A percentile compares a stretch with the other conserved stretches of the same genome.
phyloP scores from a whole-genome alignment of 768 basidiomycete genomes.

The Astraeus odoratus region DNA sequence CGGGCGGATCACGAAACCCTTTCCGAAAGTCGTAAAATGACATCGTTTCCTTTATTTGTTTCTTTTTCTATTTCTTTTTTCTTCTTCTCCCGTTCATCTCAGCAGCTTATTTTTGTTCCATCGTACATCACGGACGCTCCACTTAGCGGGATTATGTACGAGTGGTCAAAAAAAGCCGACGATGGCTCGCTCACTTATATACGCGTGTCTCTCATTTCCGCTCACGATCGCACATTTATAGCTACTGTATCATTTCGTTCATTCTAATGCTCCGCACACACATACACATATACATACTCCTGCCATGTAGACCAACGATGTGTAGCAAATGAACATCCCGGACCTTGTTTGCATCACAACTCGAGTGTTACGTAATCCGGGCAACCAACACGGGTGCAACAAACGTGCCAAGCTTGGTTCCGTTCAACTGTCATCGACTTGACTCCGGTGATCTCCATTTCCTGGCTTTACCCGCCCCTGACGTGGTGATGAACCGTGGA shows the following conservation, averaged over 20 bases:
- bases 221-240: slow-evolving; percentile 8
- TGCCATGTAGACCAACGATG: neutral
- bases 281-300: slow-evolving; percentile 8
- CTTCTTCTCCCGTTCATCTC: slow-evolving; percentile 3
- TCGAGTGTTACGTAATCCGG: neutral
- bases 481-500: neutral
- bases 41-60: too few species aligned
- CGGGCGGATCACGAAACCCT: slow-evolving; percentile 47
- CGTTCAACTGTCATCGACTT: too few species aligned
- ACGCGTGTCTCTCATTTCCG: slow-evolving; percentile 12
- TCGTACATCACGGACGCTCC: too few species aligned
- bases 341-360: neutral
- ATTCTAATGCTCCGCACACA: slow-evolving; percentile 9
- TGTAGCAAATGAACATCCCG: neutral
- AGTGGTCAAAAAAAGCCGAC: neutral
- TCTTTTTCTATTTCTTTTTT: slow-evolving; percentile 6
- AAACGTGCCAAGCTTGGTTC: too few species aligned
- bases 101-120: too few species aligned
- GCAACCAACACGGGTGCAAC: neutral
- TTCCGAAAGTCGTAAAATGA: slow-evolving; percentile 45
- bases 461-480: neutral
- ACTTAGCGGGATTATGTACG: neutral
- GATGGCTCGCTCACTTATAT: neutral
- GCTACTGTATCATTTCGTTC: slow-evolving; percentile 6
- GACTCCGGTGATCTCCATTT: neutral